Base-by-base conservation (phyloP, 2,329 filamentous ascomycete genomes). In the Periconia sp. region DNA sequence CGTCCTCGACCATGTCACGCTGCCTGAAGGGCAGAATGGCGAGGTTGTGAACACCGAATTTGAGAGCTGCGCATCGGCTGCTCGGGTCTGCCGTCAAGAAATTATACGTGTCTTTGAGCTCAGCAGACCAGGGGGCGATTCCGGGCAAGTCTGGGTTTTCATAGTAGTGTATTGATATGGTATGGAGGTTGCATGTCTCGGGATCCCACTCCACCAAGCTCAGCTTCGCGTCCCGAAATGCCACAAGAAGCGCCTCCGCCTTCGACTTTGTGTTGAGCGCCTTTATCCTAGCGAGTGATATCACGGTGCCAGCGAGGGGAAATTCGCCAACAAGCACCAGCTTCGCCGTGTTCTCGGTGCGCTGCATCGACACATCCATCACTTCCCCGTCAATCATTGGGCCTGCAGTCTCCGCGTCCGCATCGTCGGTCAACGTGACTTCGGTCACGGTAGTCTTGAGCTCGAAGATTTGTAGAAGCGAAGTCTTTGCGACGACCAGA, bases 81-180 rank as follows among this genome's bases (percentile, higher is more conserved):
- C 87, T 87, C 2, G 94, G 92, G 63, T 99, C 94, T 46, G 92
- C 89, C 36, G 87, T 87, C 60, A 99, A 77, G 59, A 88, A 88
- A 68, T 88, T 96, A 69, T 85, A 81, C 66, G 87, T 90, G 50
- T 88, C 83, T 65, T 83, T 84, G 61, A 95, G 74, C 41, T 87
- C 82, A 38, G 87, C 81, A 36, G 87, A 85, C 87, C 91, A 96
- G 0, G 92, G 92, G 50, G 84, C 87, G 57, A 62, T 59, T 39
- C 87, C 85, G 54, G 87, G 84, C 49, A 92, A 77, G 65, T 96
- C 92, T 64, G 96, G 92, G 68, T 94, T 89, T 70, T 99, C 94
- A 73, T 97, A 99, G 78, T 92, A 97, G 75, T 99, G 94, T 61
- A 99, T 92, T 37, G 92, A 97, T 51, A 94, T 83, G 39, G 92